Conservation (phyloP, 139 green algal genomes). For the Volvox africanus region DNA sequence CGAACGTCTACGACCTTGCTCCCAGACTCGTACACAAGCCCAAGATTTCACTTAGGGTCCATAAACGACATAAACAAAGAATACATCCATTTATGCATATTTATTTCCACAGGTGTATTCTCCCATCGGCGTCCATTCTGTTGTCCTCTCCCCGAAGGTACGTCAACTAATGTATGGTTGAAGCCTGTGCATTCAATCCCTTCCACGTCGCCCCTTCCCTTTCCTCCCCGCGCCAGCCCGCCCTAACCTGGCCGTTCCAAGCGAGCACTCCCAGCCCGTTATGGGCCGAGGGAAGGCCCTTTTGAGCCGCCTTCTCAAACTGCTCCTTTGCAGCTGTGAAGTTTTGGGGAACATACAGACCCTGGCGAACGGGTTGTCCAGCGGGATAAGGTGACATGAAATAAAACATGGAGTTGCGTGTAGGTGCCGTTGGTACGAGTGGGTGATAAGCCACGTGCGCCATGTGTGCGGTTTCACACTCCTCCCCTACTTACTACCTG, state of each 20-base stretch:
- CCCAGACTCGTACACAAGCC: no score
- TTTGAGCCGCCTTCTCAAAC: slow-evolving; percentile 61
- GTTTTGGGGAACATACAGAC: slow-evolving; percentile 60
- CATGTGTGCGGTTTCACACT: no score
- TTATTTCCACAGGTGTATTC: no score
- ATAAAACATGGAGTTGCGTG: background rate
- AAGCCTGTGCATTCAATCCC: no score
- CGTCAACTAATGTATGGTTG: no score
- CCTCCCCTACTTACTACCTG: background rate
- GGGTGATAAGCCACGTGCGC: background rate
- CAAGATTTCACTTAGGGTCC: no score
- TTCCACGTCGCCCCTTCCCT: no score
- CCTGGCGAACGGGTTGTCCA: slow-evolving; percentile 12
- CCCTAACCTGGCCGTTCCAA: slow-evolving; percentile 64
- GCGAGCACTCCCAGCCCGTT: slow-evolving; percentile 73
- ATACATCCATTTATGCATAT: no score
- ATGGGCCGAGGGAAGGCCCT: slow-evolving; percentile 58
- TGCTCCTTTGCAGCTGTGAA: slow-evolving; percentile 52
- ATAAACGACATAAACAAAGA: no score
- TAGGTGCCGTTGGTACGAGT: background rate
- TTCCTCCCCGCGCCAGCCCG: background rate
- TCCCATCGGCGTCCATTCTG: no score
- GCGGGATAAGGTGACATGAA: background rate
- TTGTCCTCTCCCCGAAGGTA: no score
- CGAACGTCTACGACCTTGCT: no score